Conservation (phyloP, 2,329 filamentous ascomycete genomes). For the Fusarium denticulatum region DNA sequence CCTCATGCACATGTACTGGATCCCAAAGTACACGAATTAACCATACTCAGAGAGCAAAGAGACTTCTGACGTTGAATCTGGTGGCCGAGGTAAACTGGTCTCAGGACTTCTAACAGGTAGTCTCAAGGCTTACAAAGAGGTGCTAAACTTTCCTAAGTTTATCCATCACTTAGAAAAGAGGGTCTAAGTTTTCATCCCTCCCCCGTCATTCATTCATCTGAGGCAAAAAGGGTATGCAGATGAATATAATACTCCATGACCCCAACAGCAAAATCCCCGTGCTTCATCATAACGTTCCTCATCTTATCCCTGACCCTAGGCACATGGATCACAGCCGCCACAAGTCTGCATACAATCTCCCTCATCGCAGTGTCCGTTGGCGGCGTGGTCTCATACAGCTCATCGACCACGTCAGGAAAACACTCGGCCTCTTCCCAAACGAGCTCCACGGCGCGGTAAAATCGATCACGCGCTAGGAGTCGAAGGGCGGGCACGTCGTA, state of each 20-base stretch:
- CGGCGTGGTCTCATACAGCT: conserved; percentile 15
- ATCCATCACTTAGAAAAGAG: background rate
- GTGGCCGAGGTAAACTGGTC: too few species aligned
- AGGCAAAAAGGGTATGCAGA: background rate
- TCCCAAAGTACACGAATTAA: too few species aligned
- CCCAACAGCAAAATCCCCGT: conserved; percentile 20
- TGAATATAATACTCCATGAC: conserved; percentile 23
- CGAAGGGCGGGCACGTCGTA: conserved; percentile 48
- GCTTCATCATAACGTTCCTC: conserved; percentile 7
- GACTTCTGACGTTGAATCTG: too few species aligned
- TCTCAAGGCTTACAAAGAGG: background rate
- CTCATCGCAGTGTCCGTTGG: conserved; percentile 4
- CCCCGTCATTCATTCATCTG: too few species aligned
- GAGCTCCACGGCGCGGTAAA: conserved; percentile 38
- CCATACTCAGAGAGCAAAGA: background rate
- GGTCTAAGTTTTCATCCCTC: background rate
- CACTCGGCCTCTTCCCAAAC: conserved; percentile 7
- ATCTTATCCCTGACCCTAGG: background rate
- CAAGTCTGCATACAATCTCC: conserved; percentile 26
- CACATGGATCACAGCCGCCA: background rate
- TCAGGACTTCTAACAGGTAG: background rate
- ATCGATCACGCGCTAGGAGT: conserved; percentile 44
- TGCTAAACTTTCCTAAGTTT: background rate
- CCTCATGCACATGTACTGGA: too few species aligned
- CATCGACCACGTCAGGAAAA: conserved; percentile 16